Percentiles rank a stretch among this genome's conserved stretches.
These are phyloP conservation scores for Russula compacta DNA, from an alignment of 768 basidiomycete species.

Conservation along the genomic window DNA sequence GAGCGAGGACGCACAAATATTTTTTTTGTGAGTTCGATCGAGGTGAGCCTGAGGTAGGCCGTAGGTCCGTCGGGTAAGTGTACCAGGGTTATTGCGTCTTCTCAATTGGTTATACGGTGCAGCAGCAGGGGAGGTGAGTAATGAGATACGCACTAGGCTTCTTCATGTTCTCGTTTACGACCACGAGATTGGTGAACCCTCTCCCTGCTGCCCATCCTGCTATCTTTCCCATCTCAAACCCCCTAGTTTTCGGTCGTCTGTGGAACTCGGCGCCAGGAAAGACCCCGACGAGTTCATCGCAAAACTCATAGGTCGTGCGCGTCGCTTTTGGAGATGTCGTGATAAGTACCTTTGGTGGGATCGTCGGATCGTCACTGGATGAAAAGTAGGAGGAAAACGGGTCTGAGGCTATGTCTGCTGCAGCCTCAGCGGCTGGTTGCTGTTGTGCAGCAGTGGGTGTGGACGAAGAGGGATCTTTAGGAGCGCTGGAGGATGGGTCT, in stretches of 20 bases:
- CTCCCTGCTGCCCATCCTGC: constrained; percentile 89
- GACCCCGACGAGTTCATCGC: constrained; percentile 80
- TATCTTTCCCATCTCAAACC: constrained; percentile 84
- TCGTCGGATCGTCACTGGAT: constrained; percentile 51
- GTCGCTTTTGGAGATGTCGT: constrained; percentile 87
- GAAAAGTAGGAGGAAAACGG: constrained; percentile 73
- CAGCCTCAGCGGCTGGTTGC: constrained; percentile 43
- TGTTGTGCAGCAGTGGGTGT: constrained; percentile 24
- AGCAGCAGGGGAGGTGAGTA: constrained; percentile 4
- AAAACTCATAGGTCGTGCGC: constrained; percentile 85
- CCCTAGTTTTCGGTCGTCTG: constrained; percentile 77
- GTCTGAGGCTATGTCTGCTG: constrained; percentile 62
- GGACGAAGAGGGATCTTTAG: constrained; percentile 21
- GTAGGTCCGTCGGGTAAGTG: constrained; percentile 89
- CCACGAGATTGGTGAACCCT: constrained; percentile 79
- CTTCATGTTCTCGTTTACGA: constrained; percentile 95
- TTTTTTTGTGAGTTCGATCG: constrained; percentile 74
- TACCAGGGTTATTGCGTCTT: constrained; percentile 89
- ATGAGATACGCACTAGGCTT: constrained; percentile 52
- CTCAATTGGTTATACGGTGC: neutral
- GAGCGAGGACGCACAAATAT: constrained; percentile 57
- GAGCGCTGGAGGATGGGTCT: constrained; percentile 30
- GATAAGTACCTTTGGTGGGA: constrained; percentile 81
- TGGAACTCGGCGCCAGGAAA: constrained; percentile 92
- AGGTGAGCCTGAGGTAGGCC: constrained; percentile 91